Evolutionary conservation across 192 early-diverging fungal species (phyloP).

Genomic region (Phycomyces nitens): DNA sequence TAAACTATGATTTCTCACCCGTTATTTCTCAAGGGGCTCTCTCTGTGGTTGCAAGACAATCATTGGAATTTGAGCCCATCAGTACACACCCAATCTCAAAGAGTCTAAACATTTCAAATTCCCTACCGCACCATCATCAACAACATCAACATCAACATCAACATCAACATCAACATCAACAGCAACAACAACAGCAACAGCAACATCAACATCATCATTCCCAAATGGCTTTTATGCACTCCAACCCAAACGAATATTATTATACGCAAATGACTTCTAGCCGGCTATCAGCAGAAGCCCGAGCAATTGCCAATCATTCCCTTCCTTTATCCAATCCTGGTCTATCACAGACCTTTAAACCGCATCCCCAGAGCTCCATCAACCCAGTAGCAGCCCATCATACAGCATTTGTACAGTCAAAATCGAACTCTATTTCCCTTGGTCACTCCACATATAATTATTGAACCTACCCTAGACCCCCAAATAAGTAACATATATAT

Average conservation of each 20-base stretch:
- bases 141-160: not conserved
- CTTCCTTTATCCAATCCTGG: not conserved
- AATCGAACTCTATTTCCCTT: too few species aligned
- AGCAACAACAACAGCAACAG: not conserved
- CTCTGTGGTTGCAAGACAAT: too few species aligned
- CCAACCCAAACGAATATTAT: conserved; percentile 8
- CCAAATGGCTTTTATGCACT: not conserved
- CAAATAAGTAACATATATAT: too few species aligned
- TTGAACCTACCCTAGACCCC: too few species aligned
- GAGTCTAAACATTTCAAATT: not conserved
- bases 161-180: not conserved
- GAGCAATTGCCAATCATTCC: not conserved
- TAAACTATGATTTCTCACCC: not conserved
- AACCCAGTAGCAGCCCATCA: too few species aligned
- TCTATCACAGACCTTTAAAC: too few species aligned
- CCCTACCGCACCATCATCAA: not conserved
- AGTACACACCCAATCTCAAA: too few species aligned
- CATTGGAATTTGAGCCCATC: too few species aligned
- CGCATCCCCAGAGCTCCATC: too few species aligned
- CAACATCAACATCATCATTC: not conserved
- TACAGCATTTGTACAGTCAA: too few species aligned
- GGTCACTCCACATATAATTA: too few species aligned
- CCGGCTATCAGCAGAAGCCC: conserved; percentile 3
- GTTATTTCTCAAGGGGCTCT: too few species aligned
- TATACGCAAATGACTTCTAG: conserved; percentile 9